A percentile compares a stretch with the other conserved stretches of the same genome.
Evolutionary conservation across 176 grass and related monocot species (phyloP).

Genomic region (Oryza rufipogon): DNA sequence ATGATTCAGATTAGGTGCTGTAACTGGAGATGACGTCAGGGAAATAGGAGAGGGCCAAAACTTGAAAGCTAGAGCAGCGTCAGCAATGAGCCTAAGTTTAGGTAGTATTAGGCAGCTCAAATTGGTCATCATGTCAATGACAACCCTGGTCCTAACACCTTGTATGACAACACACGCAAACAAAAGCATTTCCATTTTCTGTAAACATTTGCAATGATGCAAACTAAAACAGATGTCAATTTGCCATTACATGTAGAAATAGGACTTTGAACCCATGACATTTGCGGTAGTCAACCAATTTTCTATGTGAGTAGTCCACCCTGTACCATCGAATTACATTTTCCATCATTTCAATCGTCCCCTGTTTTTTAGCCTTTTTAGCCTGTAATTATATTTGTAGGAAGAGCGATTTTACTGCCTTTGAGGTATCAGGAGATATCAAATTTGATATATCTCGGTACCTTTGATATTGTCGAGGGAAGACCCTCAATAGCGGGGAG

Average conservation of each 20-base stretch:
- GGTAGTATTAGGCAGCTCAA: constrained; percentile 23
- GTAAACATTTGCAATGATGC: background rate
- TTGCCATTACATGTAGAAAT: background rate
- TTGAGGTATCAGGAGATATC: no score
- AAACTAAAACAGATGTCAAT: no score
- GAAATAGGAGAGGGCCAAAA: background rate
- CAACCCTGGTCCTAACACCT: background rate
- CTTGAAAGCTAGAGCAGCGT: background rate
- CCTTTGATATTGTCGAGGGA: no score
- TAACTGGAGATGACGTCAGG: background rate
- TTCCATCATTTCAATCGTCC: background rate
- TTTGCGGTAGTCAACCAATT: background rate
- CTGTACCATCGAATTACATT: background rate
- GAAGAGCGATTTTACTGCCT: no score
- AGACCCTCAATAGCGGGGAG: no score
- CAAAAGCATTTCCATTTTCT: background rate
- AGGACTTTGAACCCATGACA: background rate
- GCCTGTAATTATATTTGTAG: no score
- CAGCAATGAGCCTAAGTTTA: constrained; percentile 36
- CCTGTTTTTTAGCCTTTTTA: background rate
- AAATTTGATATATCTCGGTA: no score
- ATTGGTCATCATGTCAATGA: constrained; percentile 1
- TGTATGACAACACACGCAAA: background rate
- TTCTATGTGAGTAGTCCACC: background rate
- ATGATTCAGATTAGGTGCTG: background rate